Conservation (phyloP, 352 stramenopile species). For the Discostella stelligera region DNA sequence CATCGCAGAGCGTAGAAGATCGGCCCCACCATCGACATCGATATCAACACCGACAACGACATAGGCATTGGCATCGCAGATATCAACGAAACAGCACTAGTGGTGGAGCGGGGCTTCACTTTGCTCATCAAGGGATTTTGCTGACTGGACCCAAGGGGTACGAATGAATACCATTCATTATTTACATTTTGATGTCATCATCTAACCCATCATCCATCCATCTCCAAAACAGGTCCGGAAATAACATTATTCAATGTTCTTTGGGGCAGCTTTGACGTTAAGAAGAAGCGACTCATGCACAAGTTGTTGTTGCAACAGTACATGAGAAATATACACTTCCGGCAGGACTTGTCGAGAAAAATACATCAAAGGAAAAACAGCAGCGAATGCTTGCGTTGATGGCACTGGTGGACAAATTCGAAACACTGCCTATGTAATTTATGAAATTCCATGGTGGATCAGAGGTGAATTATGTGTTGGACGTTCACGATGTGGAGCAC, state of each 20-base stretch:
- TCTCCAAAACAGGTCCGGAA: conserved; percentile 20
- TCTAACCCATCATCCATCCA: background rate
- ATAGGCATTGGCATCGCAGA: no score
- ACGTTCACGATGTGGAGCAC: conserved; percentile 97
- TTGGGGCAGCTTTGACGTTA: conserved; percentile 99
- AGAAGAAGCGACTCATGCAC: conserved; percentile 95
- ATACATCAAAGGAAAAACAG: conserved; percentile 68
- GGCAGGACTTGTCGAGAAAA: conserved; percentile 33
- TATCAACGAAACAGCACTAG: no score
- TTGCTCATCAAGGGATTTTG: conserved; percentile 95
- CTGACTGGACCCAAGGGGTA: conserved; percentile 93
- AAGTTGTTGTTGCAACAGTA: conserved; percentile 98
- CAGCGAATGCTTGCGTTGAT: conserved; percentile 52
- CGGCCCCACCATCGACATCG: no score
- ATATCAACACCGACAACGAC: no score
- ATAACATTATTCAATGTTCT: conserved; percentile 90
- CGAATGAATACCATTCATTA: conserved; percentile 25
- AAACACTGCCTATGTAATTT: conserved; percentile 96
- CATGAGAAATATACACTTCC: conserved; percentile 68
- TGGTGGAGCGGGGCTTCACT: no score
- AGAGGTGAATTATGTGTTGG: conserved; percentile 89
- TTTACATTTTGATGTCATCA: background rate
- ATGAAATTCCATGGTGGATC: conserved; percentile 98
- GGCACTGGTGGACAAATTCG: conserved; percentile 84
- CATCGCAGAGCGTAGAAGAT: no score